Evolutionary conservation across 768 basidiomycete species (phyloP).

Genomic region (Calocybe gangraenosa): DNA sequence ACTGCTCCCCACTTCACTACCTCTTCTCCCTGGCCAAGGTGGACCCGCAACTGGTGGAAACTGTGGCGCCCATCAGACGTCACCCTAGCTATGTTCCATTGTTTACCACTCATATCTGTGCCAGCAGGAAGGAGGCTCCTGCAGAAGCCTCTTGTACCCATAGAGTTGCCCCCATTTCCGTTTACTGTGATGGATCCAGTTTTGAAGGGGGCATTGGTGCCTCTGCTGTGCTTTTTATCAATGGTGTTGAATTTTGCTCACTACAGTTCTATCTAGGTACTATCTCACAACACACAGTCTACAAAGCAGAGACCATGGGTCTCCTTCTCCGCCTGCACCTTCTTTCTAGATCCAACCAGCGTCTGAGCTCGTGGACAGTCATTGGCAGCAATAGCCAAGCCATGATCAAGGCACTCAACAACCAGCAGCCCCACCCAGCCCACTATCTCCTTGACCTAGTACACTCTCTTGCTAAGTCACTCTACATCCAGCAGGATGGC

Average conservation of each 20-base stretch:
- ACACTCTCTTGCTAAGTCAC: neutral
- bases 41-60: too few relatives aligned
- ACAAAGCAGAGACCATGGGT: constrained; percentile 9
- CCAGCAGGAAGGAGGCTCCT: too few relatives aligned
- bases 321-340: constrained; percentile 8
- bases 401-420: constrained; percentile 7
- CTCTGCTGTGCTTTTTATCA: constrained; percentile 2
- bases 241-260: neutral
- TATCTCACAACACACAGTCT: constrained; percentile 2
- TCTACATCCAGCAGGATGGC: constrained; percentile 1
- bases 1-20: too few relatives aligned
- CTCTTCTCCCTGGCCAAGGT: too few relatives aligned
- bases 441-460: constrained; percentile 6
- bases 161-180: neutral
- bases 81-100: too few relatives aligned
- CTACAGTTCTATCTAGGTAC: constrained; percentile 4
- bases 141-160: too few relatives aligned
- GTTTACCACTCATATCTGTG: too few relatives aligned
- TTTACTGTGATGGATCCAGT: constrained; percentile 10
- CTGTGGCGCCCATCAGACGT: too few relatives aligned
- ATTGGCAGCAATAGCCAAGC: too few relatives aligned
- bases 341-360: neutral
- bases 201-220: constrained; percentile 9
- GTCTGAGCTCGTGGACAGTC: neutral
- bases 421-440: constrained; percentile 10